Evolutionary conservation across 352 stramenopile genomes (phyloP).

Genomic region (Phytophthora pinifolia): DNA sequence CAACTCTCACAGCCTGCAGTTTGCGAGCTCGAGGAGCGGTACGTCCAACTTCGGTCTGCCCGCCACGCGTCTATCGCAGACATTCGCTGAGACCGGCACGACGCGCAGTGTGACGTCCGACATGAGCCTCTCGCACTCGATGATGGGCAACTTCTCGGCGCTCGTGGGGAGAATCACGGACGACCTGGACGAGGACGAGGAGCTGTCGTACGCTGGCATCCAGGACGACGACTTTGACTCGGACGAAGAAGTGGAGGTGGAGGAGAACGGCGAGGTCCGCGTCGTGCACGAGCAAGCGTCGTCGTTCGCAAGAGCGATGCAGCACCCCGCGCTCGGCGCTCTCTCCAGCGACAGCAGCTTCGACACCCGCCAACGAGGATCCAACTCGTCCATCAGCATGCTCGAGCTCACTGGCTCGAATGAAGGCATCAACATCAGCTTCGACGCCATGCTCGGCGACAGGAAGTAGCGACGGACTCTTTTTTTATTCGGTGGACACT

Average conservation of each 20-base stretch:
- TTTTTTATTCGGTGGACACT: too few species aligned
- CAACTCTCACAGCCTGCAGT: constrained; percentile 30
- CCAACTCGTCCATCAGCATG: constrained; percentile 41
- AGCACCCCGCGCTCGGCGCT: constrained; percentile 24
- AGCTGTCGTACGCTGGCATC: constrained; percentile 38
- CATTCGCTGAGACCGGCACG: constrained; percentile 36
- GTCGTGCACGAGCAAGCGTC: constrained; percentile 18
- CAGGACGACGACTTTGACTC: constrained; percentile 36
- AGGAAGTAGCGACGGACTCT: too few species aligned
- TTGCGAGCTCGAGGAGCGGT: constrained; percentile 34
- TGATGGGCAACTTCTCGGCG: constrained; percentile 75
- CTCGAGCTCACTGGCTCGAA: constrained; percentile 27
- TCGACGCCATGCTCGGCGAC: constrained; percentile 34
- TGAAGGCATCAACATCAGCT: constrained; percentile 21
- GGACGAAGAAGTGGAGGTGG: constrained; percentile 31
- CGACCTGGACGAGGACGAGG: constrained; percentile 55
- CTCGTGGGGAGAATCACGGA: constrained; percentile 63
- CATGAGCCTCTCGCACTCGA: constrained; percentile 70
- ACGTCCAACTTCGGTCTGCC: constrained; percentile 39
- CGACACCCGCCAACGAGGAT: constrained; percentile 30
- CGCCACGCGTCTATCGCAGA: constrained; percentile 40
- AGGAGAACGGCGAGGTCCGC: constrained; percentile 12
- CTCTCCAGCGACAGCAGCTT: constrained; percentile 38
- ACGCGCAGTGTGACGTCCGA: constrained; percentile 50
- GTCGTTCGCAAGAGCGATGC: constrained; percentile 18